Conservation (phyloP, 345 rosid species). For the Sonneratia caseolaris region DNA sequence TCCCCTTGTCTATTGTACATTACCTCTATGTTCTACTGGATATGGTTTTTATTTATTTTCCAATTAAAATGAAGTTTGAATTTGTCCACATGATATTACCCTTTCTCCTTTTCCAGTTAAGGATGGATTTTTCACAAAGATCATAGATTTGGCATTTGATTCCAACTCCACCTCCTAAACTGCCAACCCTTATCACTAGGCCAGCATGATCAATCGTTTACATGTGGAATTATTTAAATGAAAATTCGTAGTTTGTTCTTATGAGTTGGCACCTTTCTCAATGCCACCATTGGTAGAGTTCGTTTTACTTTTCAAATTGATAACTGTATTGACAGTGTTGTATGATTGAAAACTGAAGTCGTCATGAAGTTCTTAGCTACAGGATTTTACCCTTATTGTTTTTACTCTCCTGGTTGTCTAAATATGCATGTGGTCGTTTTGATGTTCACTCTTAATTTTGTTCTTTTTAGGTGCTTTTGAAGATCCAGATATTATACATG, state of each 20-base stretch:
- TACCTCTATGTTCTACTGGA: background rate
- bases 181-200: background rate
- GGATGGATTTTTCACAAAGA: background rate
- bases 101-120: background rate
- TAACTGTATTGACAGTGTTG: background rate
- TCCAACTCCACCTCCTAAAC: background rate
- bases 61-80: background rate
- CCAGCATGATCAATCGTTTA: background rate
- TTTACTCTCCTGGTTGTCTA: background rate
- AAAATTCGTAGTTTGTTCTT: background rate
- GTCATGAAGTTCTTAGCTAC: background rate
- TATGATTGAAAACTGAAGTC: background rate
- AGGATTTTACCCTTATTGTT: background rate
- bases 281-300: background rate
- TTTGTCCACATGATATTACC: background rate
- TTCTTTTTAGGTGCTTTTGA: slow-evolving; percentile 74
- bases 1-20: background rate
- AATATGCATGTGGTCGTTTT: background rate
- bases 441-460: background rate
- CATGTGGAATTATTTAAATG: background rate
- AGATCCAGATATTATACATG: slow-evolving; percentile 91
- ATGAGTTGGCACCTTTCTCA: background rate
- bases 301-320: background rate
- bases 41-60: background rate
- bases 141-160: background rate